Evolutionary conservation across 139 green algal species (phyloP), one percentile per base, ranked within the genome.

Genomic region (Picochlorum sp.): DNA sequence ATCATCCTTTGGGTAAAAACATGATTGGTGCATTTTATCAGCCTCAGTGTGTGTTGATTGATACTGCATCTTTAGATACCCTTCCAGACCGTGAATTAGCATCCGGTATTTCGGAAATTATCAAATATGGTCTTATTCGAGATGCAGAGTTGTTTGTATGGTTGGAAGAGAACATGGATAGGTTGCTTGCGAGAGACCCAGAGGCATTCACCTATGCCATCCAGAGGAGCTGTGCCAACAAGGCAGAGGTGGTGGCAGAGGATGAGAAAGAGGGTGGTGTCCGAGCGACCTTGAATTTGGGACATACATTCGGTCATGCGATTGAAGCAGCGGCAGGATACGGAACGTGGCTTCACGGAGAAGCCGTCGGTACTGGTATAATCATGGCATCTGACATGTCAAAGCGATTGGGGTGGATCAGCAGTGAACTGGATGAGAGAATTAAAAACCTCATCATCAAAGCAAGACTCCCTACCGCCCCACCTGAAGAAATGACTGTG

Each of bases 1-100:
- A 99, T 83, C 94, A 98, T 74, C 85, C 92, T 5, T 73, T 96
- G 64, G 94, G 92, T 54, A 99, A 99, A 78, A 99, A 99, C 85
- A 98, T 99, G 94, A 97, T 99, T 60, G 94, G 94, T 24, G 94
- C 94, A 5, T 85, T 85, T 54, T 79, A 84, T 51, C 89, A 96
- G 80, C 87, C 89, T 3, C 79, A 69, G 30, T 84, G 76, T 56
- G 94, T 99, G 64, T 75, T 98, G 14, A 87, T 96, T 41, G 94
- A 99, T 78, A 95, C 79, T 6, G 72, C 86, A 20, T 90, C 87
- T 3, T 82, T 99, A 20, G 56, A 83, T 61, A 91, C 89, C 1
- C 82, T 99, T 54, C 94, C 94, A 8, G 79, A 94, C 61, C 66
- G 91, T 9, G 94, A 99, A 82, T 82, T 95, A 44, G 85, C 84